Percentiles rank a stretch among this genome's conserved stretches.
Conservation (phyloP, 1,139 yeast genomes). For the Geotrichum carabidarum region DNA sequence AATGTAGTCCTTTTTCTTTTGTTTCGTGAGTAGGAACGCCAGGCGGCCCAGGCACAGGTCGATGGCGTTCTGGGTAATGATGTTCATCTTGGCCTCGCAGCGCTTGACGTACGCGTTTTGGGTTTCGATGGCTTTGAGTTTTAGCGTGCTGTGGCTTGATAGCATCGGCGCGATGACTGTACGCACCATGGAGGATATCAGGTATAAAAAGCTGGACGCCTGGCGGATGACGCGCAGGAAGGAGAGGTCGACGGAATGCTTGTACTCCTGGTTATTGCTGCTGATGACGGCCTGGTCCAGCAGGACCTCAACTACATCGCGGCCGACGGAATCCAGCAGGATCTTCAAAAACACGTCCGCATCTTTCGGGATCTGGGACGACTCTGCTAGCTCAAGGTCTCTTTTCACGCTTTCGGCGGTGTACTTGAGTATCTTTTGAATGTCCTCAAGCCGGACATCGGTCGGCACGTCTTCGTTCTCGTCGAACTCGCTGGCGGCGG, state of each 20-base stretch:
- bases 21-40: constrained; percentile 49
- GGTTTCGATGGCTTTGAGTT: constrained; percentile 56
- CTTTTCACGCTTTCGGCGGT: constrained; percentile 79
- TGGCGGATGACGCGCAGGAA: constrained; percentile 51
- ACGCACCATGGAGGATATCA: constrained; percentile 66
- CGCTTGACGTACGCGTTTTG: constrained; percentile 63
- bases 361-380: constrained; percentile 53
- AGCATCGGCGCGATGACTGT: constrained; percentile 70
- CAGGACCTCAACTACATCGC: constrained; percentile 67
- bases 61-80: constrained; percentile 57
- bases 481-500: constrained; percentile 5
- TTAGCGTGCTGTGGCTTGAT: constrained; percentile 45
- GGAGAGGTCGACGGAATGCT: constrained; percentile 40
- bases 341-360: constrained; percentile 65
- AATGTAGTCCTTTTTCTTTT: constrained; percentile 56
- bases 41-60: constrained; percentile 37
- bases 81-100: constrained; percentile 65
- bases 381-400: constrained; percentile 66
- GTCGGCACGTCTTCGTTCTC: constrained; percentile 23
- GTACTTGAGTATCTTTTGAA: constrained; percentile 63
- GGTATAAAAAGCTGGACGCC: constrained; percentile 59
- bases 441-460: constrained; percentile 36
- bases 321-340: constrained; percentile 64
- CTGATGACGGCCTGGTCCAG: constrained; percentile 56
- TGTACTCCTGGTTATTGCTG: constrained; percentile 38